A percentile compares a stretch with the other conserved stretches of the same genome.
These are phyloP conservation scores for Xanthoceras sorbifolium DNA, from an alignment of 345 rosid genomes.

Conservation along the genomic window DNA sequence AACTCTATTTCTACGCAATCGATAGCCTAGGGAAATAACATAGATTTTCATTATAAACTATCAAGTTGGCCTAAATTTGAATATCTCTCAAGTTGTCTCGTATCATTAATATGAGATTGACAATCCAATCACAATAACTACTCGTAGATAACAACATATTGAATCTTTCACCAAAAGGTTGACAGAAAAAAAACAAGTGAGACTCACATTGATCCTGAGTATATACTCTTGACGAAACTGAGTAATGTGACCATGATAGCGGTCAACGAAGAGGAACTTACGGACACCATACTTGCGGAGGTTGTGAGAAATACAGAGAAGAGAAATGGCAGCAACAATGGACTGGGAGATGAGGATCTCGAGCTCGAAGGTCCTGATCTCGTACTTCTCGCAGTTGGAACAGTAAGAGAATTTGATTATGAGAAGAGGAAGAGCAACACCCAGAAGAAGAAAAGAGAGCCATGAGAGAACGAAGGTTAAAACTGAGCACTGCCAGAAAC, in stretches of 20 bases:
- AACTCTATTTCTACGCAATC: no score
- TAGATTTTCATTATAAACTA: no score
- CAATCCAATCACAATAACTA: neutral
- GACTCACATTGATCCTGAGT: constrained; percentile 34
- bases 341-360: constrained; percentile 35
- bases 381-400: constrained; percentile 18
- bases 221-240: constrained; percentile 31
- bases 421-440: constrained; percentile 33
- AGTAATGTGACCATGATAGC: constrained; percentile 25
- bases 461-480: constrained; percentile 32
- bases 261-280: constrained; percentile 44
- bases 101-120: no score
- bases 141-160: no score
- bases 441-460: constrained; percentile 40
- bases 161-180: neutral
- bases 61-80: no score
- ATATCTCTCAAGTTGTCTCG: no score
- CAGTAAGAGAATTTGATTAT: constrained; percentile 21
- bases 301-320: constrained; percentile 34
- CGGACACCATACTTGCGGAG: constrained; percentile 41
- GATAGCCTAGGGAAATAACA: no score
- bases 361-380: constrained; percentile 32
- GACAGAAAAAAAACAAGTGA: neutral
- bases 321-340: constrained; percentile 37
- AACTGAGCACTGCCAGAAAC: constrained; percentile 37